Evolutionary conservation across 495 filamentous ascomycete species (phyloP), one percentile per base, ranked within the genome.

Genomic region (Tuber calosporum): DNA sequence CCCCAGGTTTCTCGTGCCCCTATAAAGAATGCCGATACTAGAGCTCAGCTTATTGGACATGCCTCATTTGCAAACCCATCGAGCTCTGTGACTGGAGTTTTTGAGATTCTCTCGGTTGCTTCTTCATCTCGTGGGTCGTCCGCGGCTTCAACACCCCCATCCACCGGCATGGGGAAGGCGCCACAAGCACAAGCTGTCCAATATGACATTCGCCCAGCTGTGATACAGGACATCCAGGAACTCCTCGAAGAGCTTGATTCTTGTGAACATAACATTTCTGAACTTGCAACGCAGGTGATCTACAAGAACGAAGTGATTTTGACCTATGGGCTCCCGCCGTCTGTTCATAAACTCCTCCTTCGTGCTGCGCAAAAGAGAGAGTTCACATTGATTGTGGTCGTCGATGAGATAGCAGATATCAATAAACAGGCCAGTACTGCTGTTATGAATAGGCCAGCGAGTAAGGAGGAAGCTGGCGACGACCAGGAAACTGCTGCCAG

Each of bases 171-270:
- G 42, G 17, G 71, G 42, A 80, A 48, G 42, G 67, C 67, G 1
- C 71, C 72, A 19, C 41, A 39, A 37, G 68, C 67, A 42, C 66
- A 68, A 36, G 69, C 77, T 40, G 73, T 72, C 38, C 78, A 80
- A 40, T 74, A 79, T 41, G 78, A 81, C n/a, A 72, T 81, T 30
- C 79, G 79, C 39, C 79, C 79, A 26, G 79, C 79, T 15, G 76
- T 81, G 34, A 80, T 81, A 45, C 79, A 81, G 36, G 79, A 81
- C 74, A 81, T 81, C 48, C 75, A 78, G 39, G 79, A 81, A 36
- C 75, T 81, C 40, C 75, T 81, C 17, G 79, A 81, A 36, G 79
- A 81, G 66, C 79, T 81, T 19, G 79, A 81, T 43, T 73, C 71
- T 36, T 80, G 75, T 39, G 79, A 81, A 37, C 66, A 72, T 15